phyloP scores from a whole-genome alignment of 1,284 basidiomycete genomes.

The Leucoagaricus sp. region DNA sequence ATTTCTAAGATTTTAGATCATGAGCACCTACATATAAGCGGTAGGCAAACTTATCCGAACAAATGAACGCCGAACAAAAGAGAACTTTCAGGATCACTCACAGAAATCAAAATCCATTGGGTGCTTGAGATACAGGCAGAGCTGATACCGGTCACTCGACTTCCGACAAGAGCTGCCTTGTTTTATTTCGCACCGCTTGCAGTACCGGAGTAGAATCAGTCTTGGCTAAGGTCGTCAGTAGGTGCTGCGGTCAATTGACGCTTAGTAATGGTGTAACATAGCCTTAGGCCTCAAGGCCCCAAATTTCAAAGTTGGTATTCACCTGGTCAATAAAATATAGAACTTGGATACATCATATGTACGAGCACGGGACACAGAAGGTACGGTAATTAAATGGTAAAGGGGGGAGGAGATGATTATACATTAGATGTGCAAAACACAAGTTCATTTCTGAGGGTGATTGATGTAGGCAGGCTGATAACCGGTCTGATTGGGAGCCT shows the following conservation, averaged over 20 bases:
- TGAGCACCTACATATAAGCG: slow-evolving; percentile 30
- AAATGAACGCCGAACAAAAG: neutral
- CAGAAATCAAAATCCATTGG: slow-evolving; percentile 13
- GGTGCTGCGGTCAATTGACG: neutral
- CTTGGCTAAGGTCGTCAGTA: too few species aligned
- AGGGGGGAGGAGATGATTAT: too few species aligned
- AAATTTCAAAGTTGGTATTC: too few species aligned
- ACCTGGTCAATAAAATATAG: too few species aligned
- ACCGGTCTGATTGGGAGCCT: slow-evolving; percentile 31
- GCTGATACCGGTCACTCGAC: neutral
- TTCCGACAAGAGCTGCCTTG: too few species aligned
- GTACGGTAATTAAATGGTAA: too few species aligned
- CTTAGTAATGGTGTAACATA: neutral
- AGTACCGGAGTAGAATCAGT: too few species aligned
- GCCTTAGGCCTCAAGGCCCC: neutral
- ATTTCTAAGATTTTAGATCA: neutral
- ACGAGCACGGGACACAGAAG: too few species aligned
- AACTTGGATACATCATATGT: too few species aligned
- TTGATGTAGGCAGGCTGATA: slow-evolving; percentile 37
- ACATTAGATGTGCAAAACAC: too few species aligned
- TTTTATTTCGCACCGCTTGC: too few species aligned
- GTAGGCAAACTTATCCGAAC: slow-evolving; percentile 29
- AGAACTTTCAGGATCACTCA: neutral
- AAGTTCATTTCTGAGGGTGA: slow-evolving; percentile 6
- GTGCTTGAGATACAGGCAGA: neutral